A percentile compares a stretch with the other conserved stretches of the same genome.
phyloP scores from a whole-genome alignment of 805 yeast genomes.

The Debaryomyces hansenii region DNA sequence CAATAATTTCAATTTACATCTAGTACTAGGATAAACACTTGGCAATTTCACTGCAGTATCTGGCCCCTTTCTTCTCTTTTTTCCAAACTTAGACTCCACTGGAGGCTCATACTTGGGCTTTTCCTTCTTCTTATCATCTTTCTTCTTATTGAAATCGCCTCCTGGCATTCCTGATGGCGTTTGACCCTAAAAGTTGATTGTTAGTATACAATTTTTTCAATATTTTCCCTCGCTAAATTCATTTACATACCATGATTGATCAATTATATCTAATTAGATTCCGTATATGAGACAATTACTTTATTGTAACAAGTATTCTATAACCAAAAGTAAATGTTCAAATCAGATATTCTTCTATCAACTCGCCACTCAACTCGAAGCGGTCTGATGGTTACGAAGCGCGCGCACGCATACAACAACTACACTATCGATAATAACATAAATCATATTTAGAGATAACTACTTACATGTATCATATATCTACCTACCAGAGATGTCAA shows the following conservation, averaged over 20 bases:
- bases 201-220: constrained; percentile 6
- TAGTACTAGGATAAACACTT: constrained; percentile 83
- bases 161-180: constrained; percentile 57
- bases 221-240: not conserved
- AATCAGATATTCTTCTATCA: not conserved
- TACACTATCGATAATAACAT: not conserved
- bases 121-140: constrained; percentile 66
- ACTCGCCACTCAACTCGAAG: not conserved
- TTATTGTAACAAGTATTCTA: too few relatives aligned
- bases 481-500: constrained; percentile 19
- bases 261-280: not conserved
- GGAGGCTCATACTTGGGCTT: constrained; percentile 99
- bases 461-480: not conserved
- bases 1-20: constrained; percentile 87
- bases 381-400: not conserved
- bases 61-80: constrained; percentile 91
- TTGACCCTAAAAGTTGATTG: constrained; percentile 42
- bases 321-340: not conserved
- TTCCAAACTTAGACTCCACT: constrained; percentile 89
- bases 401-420: not conserved
- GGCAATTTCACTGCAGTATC: constrained; percentile 85
- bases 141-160: constrained; percentile 49
- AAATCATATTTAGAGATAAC: not conserved
- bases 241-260: not conserved
- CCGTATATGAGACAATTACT: too few relatives aligned